Conservation (phyloP, 2,329 filamentous ascomycete genomes). For the Helotiales sp. region DNA sequence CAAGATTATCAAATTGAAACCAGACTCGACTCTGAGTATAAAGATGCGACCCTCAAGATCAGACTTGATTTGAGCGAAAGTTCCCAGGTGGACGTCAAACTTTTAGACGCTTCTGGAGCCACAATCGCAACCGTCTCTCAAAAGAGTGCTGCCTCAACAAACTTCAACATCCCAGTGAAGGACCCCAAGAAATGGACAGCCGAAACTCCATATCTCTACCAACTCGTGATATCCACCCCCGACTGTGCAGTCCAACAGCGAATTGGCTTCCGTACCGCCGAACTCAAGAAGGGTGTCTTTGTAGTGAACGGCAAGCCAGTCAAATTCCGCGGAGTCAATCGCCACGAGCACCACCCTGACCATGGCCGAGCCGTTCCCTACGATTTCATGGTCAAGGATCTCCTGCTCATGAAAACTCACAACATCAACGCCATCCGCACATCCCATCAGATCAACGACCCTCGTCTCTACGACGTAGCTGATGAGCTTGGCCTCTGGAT, state of each 20-base stretch:
- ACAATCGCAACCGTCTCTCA: conserved; percentile 37
- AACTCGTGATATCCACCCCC: conserved; percentile 49
- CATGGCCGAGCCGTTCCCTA: conserved; percentile 57
- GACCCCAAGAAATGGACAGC: conserved; percentile 71
- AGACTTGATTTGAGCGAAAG: conserved; percentile 50
- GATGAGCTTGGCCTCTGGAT: conserved; percentile 69
- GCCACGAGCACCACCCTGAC: conserved; percentile 71
- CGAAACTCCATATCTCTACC: conserved; percentile 67
- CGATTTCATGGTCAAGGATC: conserved; percentile 55
- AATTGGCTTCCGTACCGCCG: conserved; percentile 59
- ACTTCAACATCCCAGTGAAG: conserved; percentile 46
- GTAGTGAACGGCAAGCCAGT: conserved; percentile 59
- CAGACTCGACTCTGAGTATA: conserved; percentile 56
- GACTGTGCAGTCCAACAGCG: conserved; percentile 45
- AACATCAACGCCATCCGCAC: conserved; percentile 74
- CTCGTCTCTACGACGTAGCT: conserved; percentile 62
- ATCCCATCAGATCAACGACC: conserved; percentile 69
- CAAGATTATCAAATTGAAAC: conserved; percentile 60
- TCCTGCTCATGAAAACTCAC: conserved; percentile 59
- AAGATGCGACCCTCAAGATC: conserved; percentile 55
- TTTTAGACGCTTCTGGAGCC: conserved; percentile 53
- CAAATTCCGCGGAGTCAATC: conserved; percentile 59
- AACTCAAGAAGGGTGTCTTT: conserved; percentile 56
- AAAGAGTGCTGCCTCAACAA: conserved; percentile 19
- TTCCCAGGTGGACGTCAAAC: conserved; percentile 45